Conservation (phyloP, 2,329 filamentous ascomycete genomes). For the Bertia moriformis region DNA sequence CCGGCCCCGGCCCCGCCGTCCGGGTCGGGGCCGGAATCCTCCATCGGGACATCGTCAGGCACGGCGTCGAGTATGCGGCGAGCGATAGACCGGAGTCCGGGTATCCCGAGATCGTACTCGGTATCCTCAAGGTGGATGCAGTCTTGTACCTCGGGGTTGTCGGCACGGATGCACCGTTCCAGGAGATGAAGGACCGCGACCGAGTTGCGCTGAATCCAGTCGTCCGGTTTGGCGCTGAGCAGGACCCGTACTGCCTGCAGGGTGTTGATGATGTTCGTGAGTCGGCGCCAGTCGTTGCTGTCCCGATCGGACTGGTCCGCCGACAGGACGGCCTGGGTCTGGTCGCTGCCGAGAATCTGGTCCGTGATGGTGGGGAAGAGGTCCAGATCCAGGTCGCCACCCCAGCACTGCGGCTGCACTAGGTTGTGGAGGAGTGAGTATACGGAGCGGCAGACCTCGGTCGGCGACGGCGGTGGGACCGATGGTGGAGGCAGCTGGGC, state of each 20-base stretch:
- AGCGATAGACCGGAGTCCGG: slow-evolving; percentile 60
- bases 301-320: slow-evolving; percentile 49
- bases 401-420: slow-evolving; percentile 74
- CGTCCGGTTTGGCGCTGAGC: slow-evolving; percentile 71
- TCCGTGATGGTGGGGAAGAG: slow-evolving; percentile 84
- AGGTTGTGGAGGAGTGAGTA: slow-evolving; percentile 68
- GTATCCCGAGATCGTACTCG: slow-evolving; percentile 48
- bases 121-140: slow-evolving; percentile 55
- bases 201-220: slow-evolving; percentile 76
- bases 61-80: slow-evolving; percentile 77
- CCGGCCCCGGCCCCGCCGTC: slow-evolving; percentile 66
- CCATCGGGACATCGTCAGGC: slow-evolving; percentile 63
- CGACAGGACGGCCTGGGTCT: slow-evolving; percentile 45
- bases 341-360: slow-evolving; percentile 69
- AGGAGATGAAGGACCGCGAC: slow-evolving; percentile 70
- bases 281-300: slow-evolving; percentile 68
- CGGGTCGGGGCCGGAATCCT: slow-evolving; percentile 30
- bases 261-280: slow-evolving; percentile 81
- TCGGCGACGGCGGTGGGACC: too few species aligned
- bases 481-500: too few species aligned
- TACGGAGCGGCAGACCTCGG: slow-evolving; percentile 23
- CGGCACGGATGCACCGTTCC: slow-evolving; percentile 75
- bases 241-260: slow-evolving; percentile 84
- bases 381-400: slow-evolving; percentile 72
- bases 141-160: slow-evolving; percentile 85